Percentiles rank a stretch among this genome's conserved stretches.
Conservation (phyloP, 768 basidiomycete species). For the Termitomyces sp. region DNA sequence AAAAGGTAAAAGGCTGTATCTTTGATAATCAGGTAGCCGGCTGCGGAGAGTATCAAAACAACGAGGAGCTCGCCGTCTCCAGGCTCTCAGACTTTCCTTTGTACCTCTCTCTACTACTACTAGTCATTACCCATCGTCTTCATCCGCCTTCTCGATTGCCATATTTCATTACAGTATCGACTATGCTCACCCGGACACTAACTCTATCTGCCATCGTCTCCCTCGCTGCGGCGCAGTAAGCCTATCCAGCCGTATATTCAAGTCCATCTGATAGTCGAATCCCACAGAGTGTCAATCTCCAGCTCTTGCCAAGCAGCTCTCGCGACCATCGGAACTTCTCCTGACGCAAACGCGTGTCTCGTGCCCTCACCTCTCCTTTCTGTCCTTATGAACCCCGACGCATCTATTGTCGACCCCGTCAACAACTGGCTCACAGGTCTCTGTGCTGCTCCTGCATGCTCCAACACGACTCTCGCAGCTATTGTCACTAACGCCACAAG, state of each 20-base stretch:
- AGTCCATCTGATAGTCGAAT: neutral
- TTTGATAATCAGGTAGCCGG: neutral
- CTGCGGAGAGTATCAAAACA: conserved; percentile 1
- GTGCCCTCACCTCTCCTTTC: conserved; percentile 44
- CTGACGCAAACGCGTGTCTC: conserved; percentile 50
- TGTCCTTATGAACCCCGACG: conserved; percentile 31
- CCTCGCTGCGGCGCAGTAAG: conserved; percentile 19
- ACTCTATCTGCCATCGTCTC: conserved; percentile 17
- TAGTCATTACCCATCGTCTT: neutral
- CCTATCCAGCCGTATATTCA: neutral
- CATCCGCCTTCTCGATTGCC: neutral
- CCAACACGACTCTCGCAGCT: conserved; percentile 54
- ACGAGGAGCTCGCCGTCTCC: neutral
- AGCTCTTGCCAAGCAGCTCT: conserved; percentile 49
- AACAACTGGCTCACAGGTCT: conserved; percentile 61
- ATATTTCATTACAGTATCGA: neutral
- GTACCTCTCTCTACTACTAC: neutral
- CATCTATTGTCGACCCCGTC: conserved; percentile 43
- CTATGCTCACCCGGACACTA: conserved; percentile 14
- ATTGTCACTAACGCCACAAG: conserved; percentile 53
- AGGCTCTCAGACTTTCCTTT: neutral
- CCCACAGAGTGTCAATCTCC: conserved; percentile 33
- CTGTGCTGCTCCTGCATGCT: conserved; percentile 53
- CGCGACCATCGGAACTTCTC: conserved; percentile 37
- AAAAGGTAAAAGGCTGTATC: neutral